Conservation (phyloP, 805 yeast genomes). For the Kodamaea sagamina region DNA sequence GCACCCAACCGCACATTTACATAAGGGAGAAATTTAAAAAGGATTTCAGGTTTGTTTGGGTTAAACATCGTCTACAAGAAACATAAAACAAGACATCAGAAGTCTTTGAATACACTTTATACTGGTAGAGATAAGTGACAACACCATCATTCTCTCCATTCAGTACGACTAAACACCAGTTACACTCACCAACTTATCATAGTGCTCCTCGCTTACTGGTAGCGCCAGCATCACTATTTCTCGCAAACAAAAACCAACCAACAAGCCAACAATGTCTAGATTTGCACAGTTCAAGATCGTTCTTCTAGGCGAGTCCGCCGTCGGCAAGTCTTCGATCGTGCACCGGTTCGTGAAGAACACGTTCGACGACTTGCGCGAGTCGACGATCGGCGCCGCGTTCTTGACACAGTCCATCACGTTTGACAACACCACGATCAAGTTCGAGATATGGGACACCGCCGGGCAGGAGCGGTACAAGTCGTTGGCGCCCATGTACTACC, state of each 20-base stretch:
- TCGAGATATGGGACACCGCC: constrained; percentile 87
- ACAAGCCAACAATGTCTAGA: constrained; percentile 8
- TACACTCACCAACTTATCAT: too few species aligned
- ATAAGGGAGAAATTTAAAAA: too few species aligned
- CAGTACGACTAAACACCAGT: too few species aligned
- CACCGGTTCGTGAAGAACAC: constrained; percentile 72
- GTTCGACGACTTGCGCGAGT: constrained; percentile 71
- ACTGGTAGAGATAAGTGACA: too few species aligned
- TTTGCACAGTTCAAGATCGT: constrained; percentile 68
- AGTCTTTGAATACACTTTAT: too few species aligned
- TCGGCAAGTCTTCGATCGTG: constrained; percentile 72
- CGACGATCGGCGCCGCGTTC: constrained; percentile 86
- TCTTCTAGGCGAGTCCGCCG: constrained; percentile 79
- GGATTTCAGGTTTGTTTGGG: too few species aligned
- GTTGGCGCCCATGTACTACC: constrained; percentile 79
- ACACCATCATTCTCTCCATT: too few species aligned
- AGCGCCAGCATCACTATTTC: not conserved
- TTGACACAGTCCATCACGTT: constrained; percentile 65
- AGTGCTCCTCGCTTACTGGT: too few species aligned
- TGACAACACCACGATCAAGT: constrained; percentile 59
- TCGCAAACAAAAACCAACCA: not conserved
- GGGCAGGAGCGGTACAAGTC: constrained; percentile 82
- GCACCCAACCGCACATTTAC: too few species aligned
- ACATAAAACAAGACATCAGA: too few species aligned
- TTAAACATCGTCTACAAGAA: too few species aligned